Evolutionary conservation across 257 asterid genomes (phyloP).

Genomic region (Verbascum thapsus): DNA sequence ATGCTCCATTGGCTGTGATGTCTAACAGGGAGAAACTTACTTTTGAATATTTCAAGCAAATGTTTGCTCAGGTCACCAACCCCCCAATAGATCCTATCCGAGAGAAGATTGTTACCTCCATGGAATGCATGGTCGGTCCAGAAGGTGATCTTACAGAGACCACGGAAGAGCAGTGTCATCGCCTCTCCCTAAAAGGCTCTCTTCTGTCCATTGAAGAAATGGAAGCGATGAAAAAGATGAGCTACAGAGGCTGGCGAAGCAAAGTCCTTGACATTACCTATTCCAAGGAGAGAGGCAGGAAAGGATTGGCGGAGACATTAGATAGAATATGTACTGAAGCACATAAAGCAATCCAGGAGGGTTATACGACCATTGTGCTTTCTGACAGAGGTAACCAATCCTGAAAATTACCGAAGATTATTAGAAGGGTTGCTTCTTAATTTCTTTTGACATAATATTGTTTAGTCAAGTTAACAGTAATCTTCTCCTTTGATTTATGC

Average conservation of each 20-base stretch:
- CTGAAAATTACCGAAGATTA: not conserved
- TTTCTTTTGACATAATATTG: not conserved
- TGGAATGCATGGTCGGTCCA: constrained; percentile 98
- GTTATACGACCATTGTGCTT: constrained; percentile 82
- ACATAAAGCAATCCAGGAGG: constrained; percentile 83
- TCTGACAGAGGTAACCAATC: constrained; percentile 83
- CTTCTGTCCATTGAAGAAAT: constrained; percentile 78
- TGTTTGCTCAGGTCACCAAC: constrained; percentile 99
- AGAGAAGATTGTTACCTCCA: constrained; percentile 98
- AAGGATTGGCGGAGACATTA: constrained; percentile 90
- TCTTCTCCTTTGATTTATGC: constrained; percentile 28
- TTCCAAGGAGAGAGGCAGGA: constrained; percentile 66
- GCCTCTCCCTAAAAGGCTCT: constrained; percentile 92
- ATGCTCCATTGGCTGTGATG: constrained; percentile 98
- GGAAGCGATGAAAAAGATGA: constrained; percentile 92
- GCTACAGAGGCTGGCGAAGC: constrained; percentile 93
- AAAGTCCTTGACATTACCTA: constrained; percentile 89
- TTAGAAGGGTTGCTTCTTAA: not conserved
- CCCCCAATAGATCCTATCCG: constrained; percentile 98
- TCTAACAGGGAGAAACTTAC: constrained; percentile 92
- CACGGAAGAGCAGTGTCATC: constrained; percentile 95
- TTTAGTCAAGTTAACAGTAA: too few species aligned
- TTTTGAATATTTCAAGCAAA: constrained; percentile 94
- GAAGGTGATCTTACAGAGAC: constrained; percentile 99
- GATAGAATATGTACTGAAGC: constrained; percentile 92